A percentile compares a stretch with the other conserved stretches of the same genome.
phyloP scores from a whole-genome alignment of 1,284 basidiomycete genomes.

The Laetiporus sulphureus region DNA sequence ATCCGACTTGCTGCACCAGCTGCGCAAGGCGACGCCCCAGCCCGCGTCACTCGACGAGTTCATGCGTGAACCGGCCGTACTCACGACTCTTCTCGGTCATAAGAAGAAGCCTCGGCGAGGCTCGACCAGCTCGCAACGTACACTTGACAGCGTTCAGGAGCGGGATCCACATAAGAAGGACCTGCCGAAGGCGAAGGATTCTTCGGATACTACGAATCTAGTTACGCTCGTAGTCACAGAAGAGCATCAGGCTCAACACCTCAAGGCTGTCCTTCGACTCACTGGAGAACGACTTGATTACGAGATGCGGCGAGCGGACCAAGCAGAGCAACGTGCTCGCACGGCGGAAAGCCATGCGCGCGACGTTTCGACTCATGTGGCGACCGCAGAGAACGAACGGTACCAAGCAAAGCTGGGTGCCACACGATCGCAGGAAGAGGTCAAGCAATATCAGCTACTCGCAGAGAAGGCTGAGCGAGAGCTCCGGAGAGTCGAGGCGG shows the following conservation, averaged over 20 bases:
- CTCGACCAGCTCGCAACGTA: conserved; percentile 17
- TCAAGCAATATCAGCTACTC: conserved; percentile 39
- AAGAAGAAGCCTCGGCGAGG: conserved; percentile 23
- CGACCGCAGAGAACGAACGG: conserved; percentile 39
- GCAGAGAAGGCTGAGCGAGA: conserved; percentile 45
- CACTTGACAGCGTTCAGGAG: conserved; percentile 3
- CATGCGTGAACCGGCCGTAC: conserved; percentile 25
- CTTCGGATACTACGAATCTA: conserved; percentile 26
- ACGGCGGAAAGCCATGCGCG: conserved; percentile 44
- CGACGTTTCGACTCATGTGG: conserved; percentile 33
- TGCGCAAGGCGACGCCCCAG: conserved; percentile 24
- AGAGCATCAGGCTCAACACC: conserved; percentile 49
- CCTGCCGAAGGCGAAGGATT: conserved; percentile 14
- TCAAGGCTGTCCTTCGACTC: conserved; percentile 47
- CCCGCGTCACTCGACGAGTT: conserved; percentile 27
- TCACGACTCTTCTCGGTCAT: conserved; percentile 21
- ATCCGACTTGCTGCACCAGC: conserved; percentile 19
- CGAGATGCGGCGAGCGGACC: conserved; percentile 47
- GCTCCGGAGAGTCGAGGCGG: conserved; percentile 34
- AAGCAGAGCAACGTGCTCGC: conserved; percentile 44
- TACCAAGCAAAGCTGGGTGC: conserved; percentile 40
- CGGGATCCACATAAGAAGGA: background rate
- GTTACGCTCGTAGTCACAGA: conserved; percentile 47
- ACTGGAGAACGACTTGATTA: conserved; percentile 50
- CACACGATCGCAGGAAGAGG: conserved; percentile 41